These are phyloP conservation scores for Pyrus betulifolia DNA, from an alignment of 306 rosid genomes.

Conservation along the genomic window DNA sequence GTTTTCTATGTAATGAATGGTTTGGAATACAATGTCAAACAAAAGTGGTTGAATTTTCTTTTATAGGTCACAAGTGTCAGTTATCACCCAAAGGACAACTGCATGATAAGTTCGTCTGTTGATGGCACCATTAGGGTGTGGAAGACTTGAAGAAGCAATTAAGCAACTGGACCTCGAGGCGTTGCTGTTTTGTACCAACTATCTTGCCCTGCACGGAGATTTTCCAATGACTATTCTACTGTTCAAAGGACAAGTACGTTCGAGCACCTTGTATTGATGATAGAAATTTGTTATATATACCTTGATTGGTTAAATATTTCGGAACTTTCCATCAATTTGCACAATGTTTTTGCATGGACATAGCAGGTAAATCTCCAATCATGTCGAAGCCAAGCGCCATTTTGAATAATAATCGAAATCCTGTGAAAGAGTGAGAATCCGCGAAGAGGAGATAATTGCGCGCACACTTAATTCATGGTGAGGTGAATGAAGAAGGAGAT, in stretches of 20 bases:
- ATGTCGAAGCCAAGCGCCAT: background rate
- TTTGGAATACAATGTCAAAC: background rate
- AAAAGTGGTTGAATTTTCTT: background rate
- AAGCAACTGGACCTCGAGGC: background rate
- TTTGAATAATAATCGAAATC: too few relatives aligned
- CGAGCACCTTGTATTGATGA: background rate
- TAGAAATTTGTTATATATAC: background rate
- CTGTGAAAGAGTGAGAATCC: too few relatives aligned
- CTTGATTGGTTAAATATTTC: background rate
- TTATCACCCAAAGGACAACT: slow-evolving; percentile 71
- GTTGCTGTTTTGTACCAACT: background rate
- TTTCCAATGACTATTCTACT: background rate
- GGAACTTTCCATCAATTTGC: background rate
- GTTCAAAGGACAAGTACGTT: background rate
- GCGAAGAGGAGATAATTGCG: too few relatives aligned
- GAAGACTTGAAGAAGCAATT: slow-evolving; percentile 40
- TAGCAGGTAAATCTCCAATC: background rate
- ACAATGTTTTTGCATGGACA: background rate
- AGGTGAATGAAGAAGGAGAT: too few relatives aligned
- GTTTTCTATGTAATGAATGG: background rate
- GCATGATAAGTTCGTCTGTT: slow-evolving; percentile 75
- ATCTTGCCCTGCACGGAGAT: background rate
- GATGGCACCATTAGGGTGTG: slow-evolving; percentile 71
- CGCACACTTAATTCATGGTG: too few relatives aligned
- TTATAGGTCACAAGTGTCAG: slow-evolving; percentile 89